phyloP scores from a whole-genome alignment of 148 eudicot species.

The Rhododendron vialii region DNA sequence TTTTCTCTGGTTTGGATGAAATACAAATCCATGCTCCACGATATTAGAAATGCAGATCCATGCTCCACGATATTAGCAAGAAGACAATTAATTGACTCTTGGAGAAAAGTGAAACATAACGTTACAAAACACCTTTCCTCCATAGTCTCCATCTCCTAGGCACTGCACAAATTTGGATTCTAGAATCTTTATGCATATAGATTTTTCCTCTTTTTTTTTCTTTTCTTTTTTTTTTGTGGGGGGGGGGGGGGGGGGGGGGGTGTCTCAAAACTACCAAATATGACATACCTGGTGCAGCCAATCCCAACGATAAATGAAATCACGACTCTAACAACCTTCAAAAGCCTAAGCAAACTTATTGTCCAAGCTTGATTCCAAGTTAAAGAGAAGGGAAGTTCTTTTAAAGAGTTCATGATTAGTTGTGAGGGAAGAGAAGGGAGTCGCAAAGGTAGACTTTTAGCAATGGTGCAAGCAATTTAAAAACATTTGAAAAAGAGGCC shows the following conservation, averaged over 20 bases:
- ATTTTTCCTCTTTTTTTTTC: no score
- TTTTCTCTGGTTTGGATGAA: neutral
- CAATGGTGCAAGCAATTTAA: neutral
- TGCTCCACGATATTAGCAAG: neutral
- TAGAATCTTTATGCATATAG: neutral
- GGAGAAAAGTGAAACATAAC: neutral
- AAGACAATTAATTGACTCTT: neutral
- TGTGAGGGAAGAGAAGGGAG: neutral
- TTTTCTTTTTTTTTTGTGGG: no score
- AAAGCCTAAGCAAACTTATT: neutral
- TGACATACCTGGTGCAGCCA: neutral
- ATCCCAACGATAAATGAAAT: neutral
- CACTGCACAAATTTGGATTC: neutral
- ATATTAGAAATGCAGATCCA: neutral
- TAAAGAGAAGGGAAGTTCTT: neutral
- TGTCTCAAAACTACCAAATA: neutral
- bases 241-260: no score
- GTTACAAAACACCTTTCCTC: neutral
- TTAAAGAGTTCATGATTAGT: neutral
- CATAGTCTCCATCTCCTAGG: neutral
- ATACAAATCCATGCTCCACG: neutral
- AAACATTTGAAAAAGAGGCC: neutral
- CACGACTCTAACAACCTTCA: neutral
- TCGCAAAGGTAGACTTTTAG: neutral
- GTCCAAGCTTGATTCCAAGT: neutral